Conservation (phyloP, 371 early-diverging fungal species). For the Mucor velutinosus region DNA sequence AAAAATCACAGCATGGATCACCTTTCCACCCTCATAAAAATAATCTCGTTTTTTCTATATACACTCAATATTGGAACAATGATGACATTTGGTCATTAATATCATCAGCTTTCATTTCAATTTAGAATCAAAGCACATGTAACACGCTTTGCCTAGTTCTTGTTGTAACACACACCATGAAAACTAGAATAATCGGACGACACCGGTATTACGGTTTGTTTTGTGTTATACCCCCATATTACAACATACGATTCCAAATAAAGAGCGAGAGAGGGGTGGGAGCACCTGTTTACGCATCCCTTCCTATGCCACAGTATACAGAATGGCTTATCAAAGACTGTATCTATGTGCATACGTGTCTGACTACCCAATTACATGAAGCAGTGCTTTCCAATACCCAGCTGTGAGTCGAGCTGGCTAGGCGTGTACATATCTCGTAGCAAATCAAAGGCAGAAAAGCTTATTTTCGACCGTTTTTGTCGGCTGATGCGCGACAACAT, state of each 20-base stretch:
- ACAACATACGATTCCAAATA: slow-evolving; percentile 11
- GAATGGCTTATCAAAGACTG: not conserved
- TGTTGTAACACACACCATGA: slow-evolving; percentile 5
- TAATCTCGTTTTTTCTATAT: not conserved
- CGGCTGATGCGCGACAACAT: not conserved
- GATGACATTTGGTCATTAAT: slow-evolving; percentile 4
- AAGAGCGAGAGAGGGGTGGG: not conserved
- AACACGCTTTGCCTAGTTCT: not conserved
- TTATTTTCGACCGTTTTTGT: not conserved
- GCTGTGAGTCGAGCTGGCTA: not conserved
- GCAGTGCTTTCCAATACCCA: too few species aligned
- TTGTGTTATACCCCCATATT: not conserved
- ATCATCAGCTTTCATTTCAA: slow-evolving; percentile 1
- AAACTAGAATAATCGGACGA: slow-evolving; percentile 14
- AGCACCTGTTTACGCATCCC: not conserved
- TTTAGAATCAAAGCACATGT: slow-evolving; percentile 2
- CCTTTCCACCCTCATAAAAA: not conserved
- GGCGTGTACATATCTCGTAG: not conserved
- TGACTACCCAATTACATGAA: not conserved
- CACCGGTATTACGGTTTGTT: slow-evolving; percentile 2
- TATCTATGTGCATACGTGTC: not conserved
- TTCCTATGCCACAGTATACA: not conserved
- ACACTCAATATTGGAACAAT: not conserved
- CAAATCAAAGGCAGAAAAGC: not conserved
- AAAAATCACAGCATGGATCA: not conserved